Evolutionary conservation across 2,329 filamentous ascomycete genomes (phyloP).

Genomic region (Diaporthe sp.): DNA sequence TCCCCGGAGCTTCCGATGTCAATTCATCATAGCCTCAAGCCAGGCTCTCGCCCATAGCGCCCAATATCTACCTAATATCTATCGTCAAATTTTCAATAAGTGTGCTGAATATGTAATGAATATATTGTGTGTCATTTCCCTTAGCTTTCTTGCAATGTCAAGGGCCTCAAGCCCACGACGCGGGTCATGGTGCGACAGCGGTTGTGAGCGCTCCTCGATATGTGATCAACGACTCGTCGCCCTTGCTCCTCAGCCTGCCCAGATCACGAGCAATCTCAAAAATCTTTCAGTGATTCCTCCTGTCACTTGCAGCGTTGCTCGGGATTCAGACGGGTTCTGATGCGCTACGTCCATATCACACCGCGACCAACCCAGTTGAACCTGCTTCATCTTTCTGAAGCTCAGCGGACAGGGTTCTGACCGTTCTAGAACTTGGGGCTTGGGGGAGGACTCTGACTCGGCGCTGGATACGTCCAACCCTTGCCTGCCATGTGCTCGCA

Average conservation of each 20-base stretch:
- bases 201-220: not conserved
- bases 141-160: not conserved
- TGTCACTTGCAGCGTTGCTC: not conserved
- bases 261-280: not conserved
- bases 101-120: not conserved
- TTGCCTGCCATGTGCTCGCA: not conserved
- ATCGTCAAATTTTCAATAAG: not conserved
- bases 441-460: slow-evolving; percentile 6
- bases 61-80: not conserved
- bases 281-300: not conserved
- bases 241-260: not conserved
- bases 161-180: not conserved
- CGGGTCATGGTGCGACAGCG: not conserved
- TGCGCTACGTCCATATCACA: not conserved
- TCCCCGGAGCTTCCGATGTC: not conserved
- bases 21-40: not conserved
- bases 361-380: not conserved
- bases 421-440: not conserved
- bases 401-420: not conserved
- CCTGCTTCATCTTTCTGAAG: not conserved
- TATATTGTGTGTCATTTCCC: not conserved
- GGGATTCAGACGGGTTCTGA: not conserved
- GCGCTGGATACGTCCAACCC: not conserved
- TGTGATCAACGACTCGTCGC: not conserved
- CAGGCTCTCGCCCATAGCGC: not conserved